These are phyloP conservation scores for Candida neerlandica DNA, from an alignment of 1,139 yeast species.

Conservation along the genomic window DNA sequence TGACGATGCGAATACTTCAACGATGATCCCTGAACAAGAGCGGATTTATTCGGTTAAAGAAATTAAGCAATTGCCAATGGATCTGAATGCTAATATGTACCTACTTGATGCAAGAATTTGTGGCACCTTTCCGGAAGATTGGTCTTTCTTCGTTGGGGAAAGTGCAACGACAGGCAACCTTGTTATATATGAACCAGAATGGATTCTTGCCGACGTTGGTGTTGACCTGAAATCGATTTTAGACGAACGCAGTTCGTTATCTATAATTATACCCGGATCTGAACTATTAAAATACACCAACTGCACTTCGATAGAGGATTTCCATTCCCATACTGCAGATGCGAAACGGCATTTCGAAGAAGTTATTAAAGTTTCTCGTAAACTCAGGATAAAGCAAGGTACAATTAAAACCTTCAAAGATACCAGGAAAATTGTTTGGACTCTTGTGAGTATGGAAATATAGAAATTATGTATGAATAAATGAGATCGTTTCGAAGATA, in stretches of 20 bases:
- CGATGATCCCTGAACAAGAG: neutral
- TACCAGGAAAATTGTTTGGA: neutral
- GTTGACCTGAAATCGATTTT: neutral
- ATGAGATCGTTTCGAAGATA: too few relatives aligned
- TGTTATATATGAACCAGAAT: neutral
- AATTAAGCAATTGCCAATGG: neutral
- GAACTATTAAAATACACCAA: neutral
- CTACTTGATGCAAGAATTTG: neutral
- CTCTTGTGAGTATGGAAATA: neutral
- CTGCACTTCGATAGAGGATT: neutral
- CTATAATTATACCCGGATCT: neutral
- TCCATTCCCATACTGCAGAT: neutral
- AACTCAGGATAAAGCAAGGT: neutral
- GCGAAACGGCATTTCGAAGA: neutral
- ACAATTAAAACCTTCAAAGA: neutral
- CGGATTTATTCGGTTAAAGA: neutral
- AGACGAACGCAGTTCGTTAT: neutral
- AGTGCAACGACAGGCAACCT: neutral
- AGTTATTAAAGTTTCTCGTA: neutral
- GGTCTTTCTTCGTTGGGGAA: slow-evolving; percentile 1
- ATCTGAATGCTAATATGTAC: neutral
- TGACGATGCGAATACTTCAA: neutral
- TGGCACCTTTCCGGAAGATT: slow-evolving; percentile 1
- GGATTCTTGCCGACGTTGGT: neutral
- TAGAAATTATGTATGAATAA: too few relatives aligned